These are phyloP conservation scores for Dactylellina sp. DNA, from an alignment of 2,329 filamentous ascomycete genomes.

Conservation along the genomic window DNA sequence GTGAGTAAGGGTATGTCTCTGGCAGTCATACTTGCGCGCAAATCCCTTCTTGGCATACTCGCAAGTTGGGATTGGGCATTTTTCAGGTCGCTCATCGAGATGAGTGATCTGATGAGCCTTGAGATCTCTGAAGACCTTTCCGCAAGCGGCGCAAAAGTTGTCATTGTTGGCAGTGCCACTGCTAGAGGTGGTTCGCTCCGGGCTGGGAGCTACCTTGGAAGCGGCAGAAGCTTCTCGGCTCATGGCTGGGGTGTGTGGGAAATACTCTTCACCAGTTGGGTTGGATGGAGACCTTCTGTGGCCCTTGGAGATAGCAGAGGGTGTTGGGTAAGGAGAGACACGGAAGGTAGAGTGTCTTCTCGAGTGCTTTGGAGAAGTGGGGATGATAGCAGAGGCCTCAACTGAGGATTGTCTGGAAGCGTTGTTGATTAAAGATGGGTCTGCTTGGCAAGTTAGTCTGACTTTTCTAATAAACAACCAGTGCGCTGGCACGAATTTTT, in stretches of 20 bases:
- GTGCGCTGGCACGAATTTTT: no score
- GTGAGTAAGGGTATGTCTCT: conserved; percentile 90
- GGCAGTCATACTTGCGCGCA: conserved; percentile 95
- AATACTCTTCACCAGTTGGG: conserved; percentile 45
- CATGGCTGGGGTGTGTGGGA: conserved; percentile 51
- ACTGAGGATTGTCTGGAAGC: conserved; percentile 51
- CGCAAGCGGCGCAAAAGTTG: conserved; percentile 60
- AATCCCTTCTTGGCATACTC: conserved; percentile 94
- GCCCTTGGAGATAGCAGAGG: conserved; percentile 46
- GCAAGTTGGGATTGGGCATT: conserved; percentile 91
- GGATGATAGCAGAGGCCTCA: conserved; percentile 27
- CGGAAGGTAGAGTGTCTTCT: conserved; percentile 51
- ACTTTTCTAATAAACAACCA: background rate
- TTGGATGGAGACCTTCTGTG: conserved; percentile 52
- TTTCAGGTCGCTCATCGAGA: conserved; percentile 88
- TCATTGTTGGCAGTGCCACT: conserved; percentile 59
- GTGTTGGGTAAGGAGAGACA: conserved; percentile 49
- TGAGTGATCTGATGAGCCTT: conserved; percentile 94
- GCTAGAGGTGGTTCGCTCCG: conserved; percentile 45
- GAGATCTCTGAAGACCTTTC: conserved; percentile 60
- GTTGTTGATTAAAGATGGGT: conserved; percentile 55
- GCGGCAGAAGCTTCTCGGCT: conserved; percentile 36
- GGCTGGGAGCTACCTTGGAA: conserved; percentile 42
- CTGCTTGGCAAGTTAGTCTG: conserved; percentile 45
- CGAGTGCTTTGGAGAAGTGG: conserved; percentile 55